A percentile compares a stretch with the other conserved stretches of the same genome.
These are phyloP conservation scores for Wickerhamomyces sp. DNA, from an alignment of 1,139 yeast genomes.

Conservation along the genomic window DNA sequence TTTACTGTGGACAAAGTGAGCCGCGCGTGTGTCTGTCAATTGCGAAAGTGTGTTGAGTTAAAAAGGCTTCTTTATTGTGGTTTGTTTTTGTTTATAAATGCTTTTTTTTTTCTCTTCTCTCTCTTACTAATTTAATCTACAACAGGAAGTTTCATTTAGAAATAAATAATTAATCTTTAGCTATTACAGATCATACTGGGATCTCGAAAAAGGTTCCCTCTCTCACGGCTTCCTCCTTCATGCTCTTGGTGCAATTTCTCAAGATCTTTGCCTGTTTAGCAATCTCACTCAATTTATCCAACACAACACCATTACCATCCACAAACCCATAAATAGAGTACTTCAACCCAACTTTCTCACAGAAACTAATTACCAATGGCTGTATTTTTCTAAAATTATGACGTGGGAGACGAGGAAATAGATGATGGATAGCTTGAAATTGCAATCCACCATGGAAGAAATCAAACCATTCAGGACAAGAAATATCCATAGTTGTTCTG, in stretches of 20 bases:
- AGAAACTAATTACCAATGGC: slow-evolving; percentile 64
- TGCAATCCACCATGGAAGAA: slow-evolving; percentile 90
- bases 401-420: slow-evolving; percentile 85
- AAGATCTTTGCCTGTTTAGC: slow-evolving; percentile 75
- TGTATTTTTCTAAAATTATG: slow-evolving; percentile 79
- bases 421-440: slow-evolving; percentile 86
- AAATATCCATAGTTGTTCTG: slow-evolving; percentile 93
- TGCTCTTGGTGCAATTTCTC: slow-evolving; percentile 59
- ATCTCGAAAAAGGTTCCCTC: slow-evolving; percentile 16
- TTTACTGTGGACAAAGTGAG: no score
- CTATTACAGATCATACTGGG: background rate
- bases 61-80: no score
- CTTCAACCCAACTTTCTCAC: slow-evolving; percentile 70
- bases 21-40: no score
- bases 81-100: no score
- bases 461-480: slow-evolving; percentile 90
- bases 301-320: slow-evolving; percentile 67
- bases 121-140: no score
- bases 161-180: no score
- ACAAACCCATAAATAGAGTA: slow-evolving; percentile 85
- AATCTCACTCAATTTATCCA: slow-evolving; percentile 64
- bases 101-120: no score
- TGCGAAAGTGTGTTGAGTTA: no score
- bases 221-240: slow-evolving; percentile 32
- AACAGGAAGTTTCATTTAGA: no score